Conservation (phyloP, 202 grass and related monocot species). For the Digitaria exilis region DNA sequence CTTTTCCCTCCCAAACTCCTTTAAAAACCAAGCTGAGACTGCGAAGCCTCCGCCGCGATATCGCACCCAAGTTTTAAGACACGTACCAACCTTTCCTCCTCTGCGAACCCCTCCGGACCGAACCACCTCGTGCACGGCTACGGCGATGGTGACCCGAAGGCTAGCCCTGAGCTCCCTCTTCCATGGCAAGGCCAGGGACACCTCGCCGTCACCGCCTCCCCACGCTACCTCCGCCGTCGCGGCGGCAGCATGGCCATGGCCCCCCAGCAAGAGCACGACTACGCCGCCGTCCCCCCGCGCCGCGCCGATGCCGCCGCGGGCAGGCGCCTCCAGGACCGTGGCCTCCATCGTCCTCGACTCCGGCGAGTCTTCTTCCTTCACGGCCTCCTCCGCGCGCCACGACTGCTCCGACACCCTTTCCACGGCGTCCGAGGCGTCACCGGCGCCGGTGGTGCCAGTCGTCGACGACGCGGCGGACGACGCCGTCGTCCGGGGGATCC, state of each 20-base stretch:
- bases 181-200: slow-evolving; percentile 43
- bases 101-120: neutral
- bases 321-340: slow-evolving; percentile 23
- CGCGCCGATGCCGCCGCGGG: neutral
- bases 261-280: slow-evolving; percentile 56
- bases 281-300: slow-evolving; percentile 42
- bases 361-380: slow-evolving; percentile 61
- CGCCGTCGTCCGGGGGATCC: slow-evolving; percentile 47
- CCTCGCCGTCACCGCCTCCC: neutral
- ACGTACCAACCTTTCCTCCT: slow-evolving; percentile 12
- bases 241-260: slow-evolving; percentile 53
- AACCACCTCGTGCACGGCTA: neutral
- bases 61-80: slow-evolving; percentile 37
- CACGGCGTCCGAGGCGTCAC: slow-evolving; percentile 50
- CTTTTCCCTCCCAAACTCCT: slow-evolving; percentile 26
- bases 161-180: slow-evolving; percentile 57
- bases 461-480: slow-evolving; percentile 35
- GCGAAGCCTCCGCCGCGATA: slow-evolving; percentile 7
- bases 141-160: slow-evolving; percentile 54
- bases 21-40: slow-evolving; percentile 47
- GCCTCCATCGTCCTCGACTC: slow-evolving; percentile 61
- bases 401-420: slow-evolving; percentile 65
- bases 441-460: neutral
- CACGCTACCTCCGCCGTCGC: neutral
- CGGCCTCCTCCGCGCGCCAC: slow-evolving; percentile 48